Evolutionary conservation across 192 early-diverging fungal species (phyloP).

Genomic region (Dimargaris verticillata): DNA sequence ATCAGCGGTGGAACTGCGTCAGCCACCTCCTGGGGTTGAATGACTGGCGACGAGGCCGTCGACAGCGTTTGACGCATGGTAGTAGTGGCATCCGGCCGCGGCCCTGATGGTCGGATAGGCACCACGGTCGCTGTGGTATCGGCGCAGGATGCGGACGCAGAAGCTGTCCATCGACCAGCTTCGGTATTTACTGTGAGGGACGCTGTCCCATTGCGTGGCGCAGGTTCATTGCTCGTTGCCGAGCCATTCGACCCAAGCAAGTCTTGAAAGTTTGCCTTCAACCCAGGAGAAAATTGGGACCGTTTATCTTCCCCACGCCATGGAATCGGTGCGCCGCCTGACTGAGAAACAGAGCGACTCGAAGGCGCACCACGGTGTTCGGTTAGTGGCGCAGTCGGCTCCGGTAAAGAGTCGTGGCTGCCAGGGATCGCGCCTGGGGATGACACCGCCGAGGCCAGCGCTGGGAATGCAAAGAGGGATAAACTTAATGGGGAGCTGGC

Average conservation of each 20-base stretch:
- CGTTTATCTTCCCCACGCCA: too few species aligned
- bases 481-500: not conserved
- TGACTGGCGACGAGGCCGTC: slow-evolving; percentile 1
- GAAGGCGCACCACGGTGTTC: too few species aligned
- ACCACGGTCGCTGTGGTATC: not conserved
- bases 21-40: not conserved
- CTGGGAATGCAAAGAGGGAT: not conserved
- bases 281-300: too few species aligned
- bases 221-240: too few species aligned
- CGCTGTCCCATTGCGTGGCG: too few species aligned
- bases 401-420: not conserved
- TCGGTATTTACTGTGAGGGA: too few species aligned
- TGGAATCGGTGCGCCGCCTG: too few species aligned
- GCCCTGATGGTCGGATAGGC: not conserved
- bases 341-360: too few species aligned
- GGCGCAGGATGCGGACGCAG: not conserved
- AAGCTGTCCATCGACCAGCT: not conserved
- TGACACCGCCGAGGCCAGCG: not conserved
- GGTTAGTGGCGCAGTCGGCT: too few species aligned
- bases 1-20: not conserved
- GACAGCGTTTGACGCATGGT: not conserved
- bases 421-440: not conserved
- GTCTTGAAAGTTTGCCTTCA: too few species aligned
- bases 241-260: too few species aligned
- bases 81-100: not conserved